phyloP scores from a whole-genome alignment of 2,329 filamentous ascomycete species.

The Fusarium tanahbumbuense region DNA sequence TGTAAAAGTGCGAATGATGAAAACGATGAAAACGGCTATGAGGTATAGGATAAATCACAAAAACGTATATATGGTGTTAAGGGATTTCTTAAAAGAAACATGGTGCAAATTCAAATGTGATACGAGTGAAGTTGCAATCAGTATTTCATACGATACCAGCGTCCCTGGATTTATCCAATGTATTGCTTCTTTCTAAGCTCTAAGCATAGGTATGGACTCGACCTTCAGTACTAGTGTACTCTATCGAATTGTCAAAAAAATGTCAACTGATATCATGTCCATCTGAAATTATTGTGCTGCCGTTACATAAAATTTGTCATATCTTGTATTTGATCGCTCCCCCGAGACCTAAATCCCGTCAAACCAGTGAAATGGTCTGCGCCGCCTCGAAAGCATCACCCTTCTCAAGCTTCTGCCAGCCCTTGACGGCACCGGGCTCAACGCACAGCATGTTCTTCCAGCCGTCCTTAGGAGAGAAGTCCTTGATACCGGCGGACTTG shows the following conservation, averaged over 20 bases:
- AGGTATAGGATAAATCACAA: neutral
- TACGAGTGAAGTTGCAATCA: neutral
- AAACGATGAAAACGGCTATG: neutral
- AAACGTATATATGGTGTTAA: neutral
- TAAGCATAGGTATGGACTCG: constrained; percentile 24
- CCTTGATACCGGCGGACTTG: constrained; percentile 82
- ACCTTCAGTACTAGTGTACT: neutral
- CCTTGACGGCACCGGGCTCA: constrained; percentile 85
- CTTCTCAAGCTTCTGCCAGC: constrained; percentile 86
- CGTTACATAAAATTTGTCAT: constrained; percentile 30
- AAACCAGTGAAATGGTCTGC: constrained; percentile 63
- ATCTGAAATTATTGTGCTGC: constrained; percentile 35
- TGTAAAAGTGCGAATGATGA: neutral
- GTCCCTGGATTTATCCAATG: constrained; percentile 12
- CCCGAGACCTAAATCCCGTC: constrained; percentile 20
- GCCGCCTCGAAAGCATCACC: constrained; percentile 75
- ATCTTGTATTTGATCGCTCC: constrained; percentile 24
- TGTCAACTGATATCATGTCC: constrained; percentile 27
- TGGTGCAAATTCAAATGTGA: neutral
- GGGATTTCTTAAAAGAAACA: neutral
- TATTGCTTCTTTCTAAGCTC: constrained; percentile 19
- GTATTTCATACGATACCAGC: neutral
- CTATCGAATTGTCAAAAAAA: constrained; percentile 21
- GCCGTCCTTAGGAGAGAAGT: constrained; percentile 89
- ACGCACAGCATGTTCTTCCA: constrained; percentile 96